Base-by-base conservation (phyloP, 2,329 filamentous ascomycete species). In the Fusarium tjaetaba region DNA sequence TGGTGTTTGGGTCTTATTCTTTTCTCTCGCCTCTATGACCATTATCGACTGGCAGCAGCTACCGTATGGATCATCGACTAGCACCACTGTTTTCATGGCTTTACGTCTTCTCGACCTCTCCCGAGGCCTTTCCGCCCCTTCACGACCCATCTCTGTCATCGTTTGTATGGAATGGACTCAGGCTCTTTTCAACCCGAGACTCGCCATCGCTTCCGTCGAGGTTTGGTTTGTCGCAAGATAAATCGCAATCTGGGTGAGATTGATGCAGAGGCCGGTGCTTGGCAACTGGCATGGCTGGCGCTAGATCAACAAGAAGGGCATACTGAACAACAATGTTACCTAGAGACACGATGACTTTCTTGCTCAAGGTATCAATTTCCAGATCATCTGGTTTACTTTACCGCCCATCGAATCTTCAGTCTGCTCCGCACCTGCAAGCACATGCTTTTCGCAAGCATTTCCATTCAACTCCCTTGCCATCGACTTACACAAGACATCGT, bases 341-440 rank as follows among this genome's bases (percentile, higher is more conserved):
- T 78, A 72, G 73, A 76, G 76, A 4, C 63, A 67, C 3, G 66
- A 74, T 5, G 71, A 63, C 22, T 60, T 68, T 41, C 70, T 70
- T 7, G 48, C 78, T 11, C 71, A 72, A 16, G 18, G 28, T 11
- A 65, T 77, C 65, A 59, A 68, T 42, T 42, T 45, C 3, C 57
- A 24, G 3, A 72, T 73, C 60, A 26, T 59, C 43, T 5, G 49
- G 20, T 16, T 62, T 53, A 66, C 14, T 65, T 83, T 7, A 82
- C 79, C 2, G 71, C 84, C 36, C 36, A 38, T 38, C 36, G 10
- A 20, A 38, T 38, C 5, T 10, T 38, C 36, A 38, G 36, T 38
- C 36, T 38, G 18, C 36, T 38, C 16, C 16, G 36, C 9, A 18
- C 36, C 9, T 5, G 18, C 18, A 38, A 38, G 36, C 36, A 11